Base-by-base conservation (phyloP, 306 rosid species). In the Neltuma alba region DNA sequence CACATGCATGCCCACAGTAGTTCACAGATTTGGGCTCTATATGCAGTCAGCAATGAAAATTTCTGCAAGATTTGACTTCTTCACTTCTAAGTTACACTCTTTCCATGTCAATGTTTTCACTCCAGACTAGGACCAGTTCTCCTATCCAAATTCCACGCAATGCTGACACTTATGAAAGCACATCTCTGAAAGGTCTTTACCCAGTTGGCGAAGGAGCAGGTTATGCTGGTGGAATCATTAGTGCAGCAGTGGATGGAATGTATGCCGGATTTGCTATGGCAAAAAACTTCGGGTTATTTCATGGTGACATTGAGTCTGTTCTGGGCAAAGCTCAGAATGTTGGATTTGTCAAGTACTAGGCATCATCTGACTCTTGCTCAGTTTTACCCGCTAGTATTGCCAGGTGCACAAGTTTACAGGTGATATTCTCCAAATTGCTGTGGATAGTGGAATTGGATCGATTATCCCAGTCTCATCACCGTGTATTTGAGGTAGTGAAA, bases 181-280 rank as follows among this genome's bases (percentile, higher is more conserved):
- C 92, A 40, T 91, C 92, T 0, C 36, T 95, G 64, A 89, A 86
- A 85, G 94, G 99, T 79, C 90, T 95, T 41, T 92, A 92, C 80
- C 99, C 99, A 13, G 86, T 95, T 63, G 99, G 99, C 7, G 99
- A 95, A 85, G 99, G 99, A 84, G 97, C 99, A 7, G 99, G 99
- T 79, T 95, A 95, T 82, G 99, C 99, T 37, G 99, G 99, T 64
- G 99, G 99, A 70, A 95, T 95, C 70, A 87, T 92, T 57, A 95
- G 98, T 81, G 97, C 99, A 41, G 97, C 98, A 57, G 99, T 90
- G 20, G 99, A 95, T 88, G 99, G 97, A 87, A 83, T 92, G 96
- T 87, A 78, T 72, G 92, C 94, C 23, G 99, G 99, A 50, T 95
- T 95, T 63, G 95, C 98, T 0, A 92, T 90, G 72, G 97, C 96